Conservation (phyloP, 164 flowering plant genomes). For the Magnolia officinalis region DNA sequence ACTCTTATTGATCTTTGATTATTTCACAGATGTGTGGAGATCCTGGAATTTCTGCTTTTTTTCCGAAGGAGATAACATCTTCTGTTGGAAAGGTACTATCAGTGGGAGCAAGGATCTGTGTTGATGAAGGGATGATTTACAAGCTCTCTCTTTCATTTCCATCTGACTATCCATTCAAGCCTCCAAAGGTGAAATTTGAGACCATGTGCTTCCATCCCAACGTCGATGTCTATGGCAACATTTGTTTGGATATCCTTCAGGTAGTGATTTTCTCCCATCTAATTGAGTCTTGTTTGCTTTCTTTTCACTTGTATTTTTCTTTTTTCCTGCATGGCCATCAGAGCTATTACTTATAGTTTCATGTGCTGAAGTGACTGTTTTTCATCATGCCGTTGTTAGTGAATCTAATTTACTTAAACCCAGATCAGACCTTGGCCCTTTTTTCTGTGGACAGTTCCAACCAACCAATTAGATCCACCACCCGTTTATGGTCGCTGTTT, state of each 20-base stretch:
- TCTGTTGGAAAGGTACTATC: constrained; percentile 95
- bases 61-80: constrained; percentile 93
- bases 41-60: constrained; percentile 80
- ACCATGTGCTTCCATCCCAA: constrained; percentile 90
- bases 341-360: neutral
- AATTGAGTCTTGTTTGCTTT: neutral
- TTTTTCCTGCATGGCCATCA: neutral
- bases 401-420: too few relatives aligned
- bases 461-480: too few relatives aligned
- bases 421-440: too few relatives aligned
- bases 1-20: neutral
- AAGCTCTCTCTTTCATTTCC: constrained; percentile 69
- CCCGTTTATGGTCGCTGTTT: too few relatives aligned
- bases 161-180: constrained; percentile 82
- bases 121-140: constrained; percentile 90
- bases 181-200: constrained; percentile 90
- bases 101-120: constrained; percentile 83
- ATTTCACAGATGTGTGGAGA: constrained; percentile 79
- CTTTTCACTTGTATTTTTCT: neutral
- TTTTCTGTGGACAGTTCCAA: too few relatives aligned
- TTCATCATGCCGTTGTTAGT: too few relatives aligned
- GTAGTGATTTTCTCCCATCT: constrained; percentile 25
- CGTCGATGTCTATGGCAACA: constrained; percentile 78
- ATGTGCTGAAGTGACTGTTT: neutral
- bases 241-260: constrained; percentile 95